Evolutionary conservation across 2,329 filamentous ascomycete genomes (phyloP), one percentile per base, ranked within the genome.

Genomic region (Basipetospora chlamydospora): DNA sequence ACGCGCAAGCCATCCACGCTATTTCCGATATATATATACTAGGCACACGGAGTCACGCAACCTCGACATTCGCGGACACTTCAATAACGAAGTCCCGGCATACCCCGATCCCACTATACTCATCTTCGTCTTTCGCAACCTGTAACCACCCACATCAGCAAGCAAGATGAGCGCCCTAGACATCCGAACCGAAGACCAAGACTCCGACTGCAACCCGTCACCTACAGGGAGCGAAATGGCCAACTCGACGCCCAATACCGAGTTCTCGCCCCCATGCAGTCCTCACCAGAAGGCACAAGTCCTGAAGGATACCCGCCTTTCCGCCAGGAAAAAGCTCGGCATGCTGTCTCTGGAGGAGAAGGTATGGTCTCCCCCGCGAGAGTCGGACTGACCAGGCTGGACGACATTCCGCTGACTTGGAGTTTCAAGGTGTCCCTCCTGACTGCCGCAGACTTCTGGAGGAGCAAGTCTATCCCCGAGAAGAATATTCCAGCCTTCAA

Each of bases 371-470:
- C n/a, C n/a, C n/a, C n/a, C n/a, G n/a, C n/a, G n/a, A n/a, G n/a
- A n/a, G n/a, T n/a, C 10, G 11, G 11, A 21, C 16, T 12, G 6
- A 11, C 12, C 29, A 15, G 15, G 11, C 6, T 18, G 25, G 12
- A 20, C 4, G n/a, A n/a, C 8, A 31, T 9, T n/a, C 8, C 17
- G 17, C 32, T 34, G n/a, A 34, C 32, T 16, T 23, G 4, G 9
- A n/a, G 10, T 17, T 12, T 12, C 8, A 42, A 76, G 67, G 60
- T 76, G 28, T 73, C 71, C 3, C 55, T 76, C 2, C 59, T 76
- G 16, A 69, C 70, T 13, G 73, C 70, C 9, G 69, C 68, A 16
- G 76, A 82, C 49, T 80, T 80, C 48, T 82, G 77, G 78, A 72
- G 77, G 43, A 81, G 77, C 3, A 72, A 68, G 40, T 55, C 73